Conservation (phyloP, 148 eudicot genomes). For the Rhododendron kiyosumense region DNA sequence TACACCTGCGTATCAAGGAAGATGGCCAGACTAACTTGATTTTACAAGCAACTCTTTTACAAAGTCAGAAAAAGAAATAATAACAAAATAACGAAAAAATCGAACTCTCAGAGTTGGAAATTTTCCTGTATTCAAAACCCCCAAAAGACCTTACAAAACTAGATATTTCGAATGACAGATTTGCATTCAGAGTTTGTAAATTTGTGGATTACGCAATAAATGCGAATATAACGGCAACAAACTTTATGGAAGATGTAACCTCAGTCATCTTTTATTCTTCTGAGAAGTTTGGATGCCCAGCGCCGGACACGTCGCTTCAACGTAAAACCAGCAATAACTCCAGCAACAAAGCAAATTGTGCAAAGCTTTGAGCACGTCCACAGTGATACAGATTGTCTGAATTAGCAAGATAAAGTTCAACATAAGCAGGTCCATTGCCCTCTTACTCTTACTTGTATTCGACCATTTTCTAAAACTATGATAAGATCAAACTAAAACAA, state of each 20-base stretch:
- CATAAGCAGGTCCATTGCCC: background rate
- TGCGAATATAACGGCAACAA: background rate
- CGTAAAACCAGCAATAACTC: conserved; percentile 73
- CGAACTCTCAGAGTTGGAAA: background rate
- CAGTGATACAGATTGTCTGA: conserved; percentile 58
- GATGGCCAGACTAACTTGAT: background rate
- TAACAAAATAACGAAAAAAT: background rate
- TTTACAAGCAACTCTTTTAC: background rate
- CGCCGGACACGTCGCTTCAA: conserved; percentile 69
- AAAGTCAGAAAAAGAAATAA: background rate
- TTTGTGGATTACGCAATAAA: background rate
- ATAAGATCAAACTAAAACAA: background rate
- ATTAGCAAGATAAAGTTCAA: conserved; percentile 4
- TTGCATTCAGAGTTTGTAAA: background rate
- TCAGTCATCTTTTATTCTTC: conserved; percentile 16
- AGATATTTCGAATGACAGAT: background rate
- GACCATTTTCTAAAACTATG: background rate
- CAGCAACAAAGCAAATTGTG: conserved; percentile 68
- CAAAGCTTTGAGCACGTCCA: conserved; percentile 87
- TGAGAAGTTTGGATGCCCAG: conserved; percentile 52
- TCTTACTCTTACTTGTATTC: background rate
- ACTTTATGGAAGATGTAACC: background rate
- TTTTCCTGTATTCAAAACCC: background rate
- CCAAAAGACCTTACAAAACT: background rate
- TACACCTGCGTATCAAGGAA: background rate